Conservation (phyloP, 805 yeast genomes). For the Myxozyma sirexii region DNA sequence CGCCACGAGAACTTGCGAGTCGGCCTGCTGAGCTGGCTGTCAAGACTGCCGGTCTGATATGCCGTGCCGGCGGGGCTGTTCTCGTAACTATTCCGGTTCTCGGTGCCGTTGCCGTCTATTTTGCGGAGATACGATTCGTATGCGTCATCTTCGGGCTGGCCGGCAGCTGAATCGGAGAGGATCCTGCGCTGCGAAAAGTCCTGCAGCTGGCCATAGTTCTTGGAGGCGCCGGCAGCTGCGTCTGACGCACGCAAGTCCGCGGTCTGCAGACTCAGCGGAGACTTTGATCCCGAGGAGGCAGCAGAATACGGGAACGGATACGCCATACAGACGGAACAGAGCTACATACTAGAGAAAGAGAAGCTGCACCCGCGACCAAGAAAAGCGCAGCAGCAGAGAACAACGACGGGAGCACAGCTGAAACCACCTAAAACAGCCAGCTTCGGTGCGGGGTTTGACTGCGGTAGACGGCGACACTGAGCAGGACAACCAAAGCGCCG, state of each 20-base stretch:
- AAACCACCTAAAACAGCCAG: background rate
- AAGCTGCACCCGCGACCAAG: background rate
- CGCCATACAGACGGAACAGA: background rate
- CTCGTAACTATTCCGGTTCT: background rate
- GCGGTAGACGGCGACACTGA: no score
- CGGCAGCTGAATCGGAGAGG: slow-evolving; percentile 4
- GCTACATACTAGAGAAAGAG: background rate
- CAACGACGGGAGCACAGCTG: background rate
- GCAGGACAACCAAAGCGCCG: no score
- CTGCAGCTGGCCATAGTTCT: slow-evolving; percentile 1
- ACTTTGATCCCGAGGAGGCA: background rate
- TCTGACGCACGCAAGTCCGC: background rate
- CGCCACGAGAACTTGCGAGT: slow-evolving; percentile 30
- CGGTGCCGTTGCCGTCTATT: background rate
- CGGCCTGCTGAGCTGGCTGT: background rate
- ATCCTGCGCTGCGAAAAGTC: background rate
- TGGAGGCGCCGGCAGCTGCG: background rate
- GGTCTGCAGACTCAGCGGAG: background rate
- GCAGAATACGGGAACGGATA: background rate
- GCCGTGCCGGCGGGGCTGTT: background rate
- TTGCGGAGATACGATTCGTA: background rate
- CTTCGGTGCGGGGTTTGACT: no score
- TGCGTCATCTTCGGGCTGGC: background rate
- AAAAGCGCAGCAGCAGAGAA: background rate
- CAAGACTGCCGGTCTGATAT: background rate